Conservation (phyloP, 306 rosid species). For the Myrica gale region DNA sequence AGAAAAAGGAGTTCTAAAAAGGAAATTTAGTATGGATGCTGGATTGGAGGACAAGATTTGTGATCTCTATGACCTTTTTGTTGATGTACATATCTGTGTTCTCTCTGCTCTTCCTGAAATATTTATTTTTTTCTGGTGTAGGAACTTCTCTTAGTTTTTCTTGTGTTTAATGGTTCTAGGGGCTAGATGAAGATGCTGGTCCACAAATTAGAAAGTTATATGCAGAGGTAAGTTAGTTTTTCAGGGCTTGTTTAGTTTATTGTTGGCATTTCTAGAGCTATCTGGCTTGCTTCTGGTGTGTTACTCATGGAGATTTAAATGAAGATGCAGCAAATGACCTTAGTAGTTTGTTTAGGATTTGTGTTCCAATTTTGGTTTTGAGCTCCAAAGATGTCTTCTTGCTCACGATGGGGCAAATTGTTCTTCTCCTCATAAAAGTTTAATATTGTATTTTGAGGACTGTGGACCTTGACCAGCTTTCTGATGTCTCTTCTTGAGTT, state of each 20-base stretch:
- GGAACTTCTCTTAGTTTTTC: conserved; percentile 22
- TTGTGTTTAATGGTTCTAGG: conserved; percentile 57
- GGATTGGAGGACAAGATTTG: conserved; percentile 93
- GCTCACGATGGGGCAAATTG: neutral
- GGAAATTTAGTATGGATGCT: conserved; percentile 70
- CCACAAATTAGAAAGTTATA: conserved; percentile 90
- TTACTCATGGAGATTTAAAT: conserved; percentile 10
- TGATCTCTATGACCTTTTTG: conserved; percentile 96
- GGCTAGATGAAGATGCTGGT: conserved; percentile 90
- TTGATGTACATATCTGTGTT: conserved; percentile 61
- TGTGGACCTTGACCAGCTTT: neutral
- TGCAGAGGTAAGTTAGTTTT: conserved; percentile 64
- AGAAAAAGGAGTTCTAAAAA: conserved; percentile 52
- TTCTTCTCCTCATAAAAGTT: neutral
- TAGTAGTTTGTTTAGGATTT: neutral
- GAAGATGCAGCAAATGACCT: conserved; percentile 12
- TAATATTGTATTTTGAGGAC: neutral
- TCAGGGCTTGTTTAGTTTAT: conserved; percentile 5
- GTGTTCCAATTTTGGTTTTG: neutral
- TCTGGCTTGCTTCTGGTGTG: conserved; percentile 21
- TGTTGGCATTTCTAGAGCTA: conserved; percentile 9
- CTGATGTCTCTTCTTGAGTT: neutral
- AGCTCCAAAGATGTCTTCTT: neutral
- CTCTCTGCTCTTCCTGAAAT: conserved; percentile 26
- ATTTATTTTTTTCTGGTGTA: conserved; percentile 19